Evolutionary conservation across 148 eudicot species (phyloP).

Genomic region (Rhododendron ovatum): DNA sequence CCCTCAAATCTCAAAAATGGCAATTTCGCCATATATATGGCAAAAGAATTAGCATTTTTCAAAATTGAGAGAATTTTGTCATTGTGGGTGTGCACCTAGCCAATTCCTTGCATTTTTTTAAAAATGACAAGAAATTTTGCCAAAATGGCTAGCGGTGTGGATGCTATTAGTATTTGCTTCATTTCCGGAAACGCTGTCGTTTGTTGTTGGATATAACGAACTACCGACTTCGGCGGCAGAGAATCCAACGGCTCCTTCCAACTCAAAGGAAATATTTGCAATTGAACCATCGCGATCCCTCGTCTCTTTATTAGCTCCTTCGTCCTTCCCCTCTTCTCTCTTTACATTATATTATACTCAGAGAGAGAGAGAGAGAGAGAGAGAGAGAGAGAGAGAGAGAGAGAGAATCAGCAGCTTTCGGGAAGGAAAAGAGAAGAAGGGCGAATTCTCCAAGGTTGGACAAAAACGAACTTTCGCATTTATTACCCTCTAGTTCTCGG

Average conservation of each 20-base stretch:
- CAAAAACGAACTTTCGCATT: neutral
- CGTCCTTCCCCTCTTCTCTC: neutral
- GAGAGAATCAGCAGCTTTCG: neutral
- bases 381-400: constrained; percentile 4
- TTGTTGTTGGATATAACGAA: neutral
- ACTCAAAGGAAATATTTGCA: neutral
- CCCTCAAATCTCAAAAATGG: no score
- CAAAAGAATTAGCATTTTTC: no score
- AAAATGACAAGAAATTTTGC: no score
- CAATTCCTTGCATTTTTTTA: no score
- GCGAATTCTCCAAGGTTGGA: neutral
- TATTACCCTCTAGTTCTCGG: neutral
- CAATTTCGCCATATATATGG: no score
- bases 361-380: no score
- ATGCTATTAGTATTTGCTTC: neutral
- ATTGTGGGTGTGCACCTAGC: no score
- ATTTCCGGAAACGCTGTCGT: neutral
- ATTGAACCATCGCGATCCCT: neutral
- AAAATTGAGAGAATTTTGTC: no score
- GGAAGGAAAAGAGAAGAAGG: neutral
- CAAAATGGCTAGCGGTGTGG: no score
- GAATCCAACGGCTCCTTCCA: neutral
- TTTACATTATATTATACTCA: no score
- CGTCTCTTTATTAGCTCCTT: neutral
- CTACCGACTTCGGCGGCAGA: constrained; percentile 1